phyloP scores from a whole-genome alignment of 2,329 filamentous ascomycete genomes.

The Teratosphaeria gauchensis region DNA sequence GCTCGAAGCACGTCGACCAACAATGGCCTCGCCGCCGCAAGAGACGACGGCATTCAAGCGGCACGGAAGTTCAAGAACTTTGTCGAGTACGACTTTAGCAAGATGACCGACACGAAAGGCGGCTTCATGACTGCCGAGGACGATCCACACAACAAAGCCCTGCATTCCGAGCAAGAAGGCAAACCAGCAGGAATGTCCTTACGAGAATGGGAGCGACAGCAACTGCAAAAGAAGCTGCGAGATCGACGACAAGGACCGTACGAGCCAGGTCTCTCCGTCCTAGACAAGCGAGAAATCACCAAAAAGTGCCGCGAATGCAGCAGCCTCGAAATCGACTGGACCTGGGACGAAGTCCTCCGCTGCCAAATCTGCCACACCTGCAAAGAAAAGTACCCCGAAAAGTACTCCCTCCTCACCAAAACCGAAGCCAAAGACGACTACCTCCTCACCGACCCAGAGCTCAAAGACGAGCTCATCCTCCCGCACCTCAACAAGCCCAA shows the following conservation, averaged over 20 bases:
- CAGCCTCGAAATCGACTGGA: conserved; percentile 82
- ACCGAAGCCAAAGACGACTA: conserved; percentile 72
- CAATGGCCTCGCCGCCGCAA: conserved; percentile 24
- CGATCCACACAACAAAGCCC: conserved; percentile 76
- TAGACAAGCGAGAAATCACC: conserved; percentile 47
- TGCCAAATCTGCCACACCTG: conserved; percentile 69
- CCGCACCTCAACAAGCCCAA: conserved; percentile 44
- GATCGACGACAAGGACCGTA: conserved; percentile 71
- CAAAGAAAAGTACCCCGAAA: conserved; percentile 51
- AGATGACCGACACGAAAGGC: conserved; percentile 96
- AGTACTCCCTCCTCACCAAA: neutral
- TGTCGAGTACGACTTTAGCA: conserved; percentile 95
- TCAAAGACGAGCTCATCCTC: conserved; percentile 54
- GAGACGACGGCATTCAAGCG: conserved; percentile 54
- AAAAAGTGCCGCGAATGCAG: conserved; percentile 74
- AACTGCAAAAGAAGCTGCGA: conserved; percentile 62
- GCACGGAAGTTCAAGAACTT: conserved; percentile 86
- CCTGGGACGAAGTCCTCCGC: conserved; percentile 79
- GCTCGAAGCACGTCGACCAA: conserved; percentile 39
- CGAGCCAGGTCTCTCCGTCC: conserved; percentile 75
- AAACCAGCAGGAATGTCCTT: conserved; percentile 83
- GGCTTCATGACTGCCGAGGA: conserved; percentile 87
- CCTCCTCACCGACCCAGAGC: conserved; percentile 57
- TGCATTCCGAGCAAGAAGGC: conserved; percentile 46
- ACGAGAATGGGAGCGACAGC: conserved; percentile 81